Base-by-base conservation (phyloP, 2,329 filamentous ascomycete genomes). In the Colletotrichum ledebouriae region DNA sequence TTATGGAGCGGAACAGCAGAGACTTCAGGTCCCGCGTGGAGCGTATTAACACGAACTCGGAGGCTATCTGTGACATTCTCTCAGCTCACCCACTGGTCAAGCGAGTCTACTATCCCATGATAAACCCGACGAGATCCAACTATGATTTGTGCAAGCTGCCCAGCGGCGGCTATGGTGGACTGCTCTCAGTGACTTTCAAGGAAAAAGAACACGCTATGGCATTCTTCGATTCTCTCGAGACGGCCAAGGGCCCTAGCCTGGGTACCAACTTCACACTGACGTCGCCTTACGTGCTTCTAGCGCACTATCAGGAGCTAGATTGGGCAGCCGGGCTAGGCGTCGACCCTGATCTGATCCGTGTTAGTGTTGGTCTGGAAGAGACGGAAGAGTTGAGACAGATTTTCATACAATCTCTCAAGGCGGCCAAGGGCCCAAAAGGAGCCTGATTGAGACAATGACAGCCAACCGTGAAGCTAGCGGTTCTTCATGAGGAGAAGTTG, bases 191-290 rank as follows among this genome's bases (percentile, higher is more conserved):
- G 42, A 93, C 91, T 0, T 97, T 98, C 75, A 82, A 92, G 73
- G 84, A 84, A 2, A 88, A 86, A 64, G 83, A 85, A 34, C 90
- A 94, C 70, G 93, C 95, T 0, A 83, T 93, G 61, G 86, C 88
- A 1, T 98, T 98, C 78, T 98, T 92, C 79, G 94, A 99, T 79
- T 86, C 87, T 12, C 82, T 99, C 15, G 89, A 97, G 70, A 96
- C 94, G 1, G 90, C 94, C 44, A 99, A 99, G 79, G 96, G 96
- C 0, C 96, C 96, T 0, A 98, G 94, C 79, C 83, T 99, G 57
- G 96, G 96, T 2, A 98, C 96, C 0, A 99, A 99, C 79, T 99
- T 99, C 77, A 98, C 96, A 0, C 83, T 99, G 42, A 91, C 91
- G 65, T 97, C 91, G 56, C 96, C 96, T 0, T 99, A 97, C 78